Conservation (phyloP, 2,329 filamentous ascomycete species). For the Apiospora pterosperma region DNA sequence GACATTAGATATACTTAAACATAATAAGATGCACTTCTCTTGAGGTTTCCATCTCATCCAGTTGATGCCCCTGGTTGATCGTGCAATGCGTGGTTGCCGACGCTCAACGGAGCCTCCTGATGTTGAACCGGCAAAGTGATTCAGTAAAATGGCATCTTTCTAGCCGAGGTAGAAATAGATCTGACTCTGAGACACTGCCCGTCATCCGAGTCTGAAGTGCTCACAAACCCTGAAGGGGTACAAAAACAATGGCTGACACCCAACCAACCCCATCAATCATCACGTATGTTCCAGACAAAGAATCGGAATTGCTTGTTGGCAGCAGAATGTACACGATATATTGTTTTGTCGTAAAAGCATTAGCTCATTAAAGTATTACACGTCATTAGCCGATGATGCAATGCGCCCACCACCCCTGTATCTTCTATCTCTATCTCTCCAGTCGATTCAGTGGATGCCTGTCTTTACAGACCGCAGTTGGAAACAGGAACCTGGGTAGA, state of each 20-base stretch:
- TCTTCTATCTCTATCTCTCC: background rate
- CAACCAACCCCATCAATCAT: background rate
- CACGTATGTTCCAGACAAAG: background rate
- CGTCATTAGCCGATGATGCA: background rate
- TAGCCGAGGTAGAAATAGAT: no score
- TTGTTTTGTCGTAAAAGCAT: constrained; percentile 3
- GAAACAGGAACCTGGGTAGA: constrained; percentile 39
- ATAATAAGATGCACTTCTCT: background rate
- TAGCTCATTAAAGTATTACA: background rate
- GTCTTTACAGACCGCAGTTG: constrained; percentile 38
- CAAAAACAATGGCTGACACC: background rate
- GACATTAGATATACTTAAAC: background rate
- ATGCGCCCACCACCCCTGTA: background rate
- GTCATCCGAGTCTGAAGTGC: background rate
- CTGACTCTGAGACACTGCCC: no score
- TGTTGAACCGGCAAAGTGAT: no score
- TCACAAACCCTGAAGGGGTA: background rate
- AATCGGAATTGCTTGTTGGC: background rate
- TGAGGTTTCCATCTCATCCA: background rate
- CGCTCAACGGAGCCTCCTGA: background rate
- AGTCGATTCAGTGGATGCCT: background rate
- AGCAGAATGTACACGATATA: background rate
- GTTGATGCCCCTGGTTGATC: background rate
- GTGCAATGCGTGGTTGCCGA: background rate
- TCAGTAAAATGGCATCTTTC: no score